Base-by-base conservation (phyloP, 352 stramenopile genomes). In the Globisporangium acanthophoron region DNA sequence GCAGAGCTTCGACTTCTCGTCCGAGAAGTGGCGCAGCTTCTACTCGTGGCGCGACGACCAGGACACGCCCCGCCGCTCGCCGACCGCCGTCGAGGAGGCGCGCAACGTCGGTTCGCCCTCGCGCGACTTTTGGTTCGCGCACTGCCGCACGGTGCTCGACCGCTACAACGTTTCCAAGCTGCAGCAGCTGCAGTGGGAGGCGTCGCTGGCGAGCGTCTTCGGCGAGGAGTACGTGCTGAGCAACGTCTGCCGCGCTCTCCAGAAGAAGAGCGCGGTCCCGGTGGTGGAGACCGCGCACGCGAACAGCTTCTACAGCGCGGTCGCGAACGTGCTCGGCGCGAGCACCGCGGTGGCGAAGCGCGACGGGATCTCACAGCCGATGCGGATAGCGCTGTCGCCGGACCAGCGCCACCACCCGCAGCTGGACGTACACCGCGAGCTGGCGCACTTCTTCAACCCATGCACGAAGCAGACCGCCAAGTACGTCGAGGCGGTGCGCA, bases 1-100 rank as follows among this genome's bases (percentile, higher is more conserved):
- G 5, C 78, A 89, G 58, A 92, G 81, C 67, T 95, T 95, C 54
- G 85, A 95, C 52, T 95, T 90, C 49, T 89, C 85, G 50, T 87
- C 78, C 15, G 76, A 93, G 0, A 83, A 82, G 63, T 95, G 85
- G 85, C 66, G 60, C 37, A 81, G 66, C 11, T 95, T 90, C 49
- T 95, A 95, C 66, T 51, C 70, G 18, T 89, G 76, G 78, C 65
- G 71, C 31, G 69, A 81, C 47, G 56, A 61, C 31, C 65, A 82
- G 46, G 64, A 85, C 24, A 43, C 21, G 31, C 60, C 59, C 3
- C 62, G 76, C 5, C 51, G 51, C 51, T 75, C 76, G 6, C 64
- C 65, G 1, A 73, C 55, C 11, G 69, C 70, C 0, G 52, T 73
- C 1, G 72, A 78, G 11, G 73, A 88, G 29, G 48, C 44, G 13